Evolutionary conservation across 1,284 basidiomycete genomes (phyloP).

Genomic region (Ganoderma meredithae): DNA sequence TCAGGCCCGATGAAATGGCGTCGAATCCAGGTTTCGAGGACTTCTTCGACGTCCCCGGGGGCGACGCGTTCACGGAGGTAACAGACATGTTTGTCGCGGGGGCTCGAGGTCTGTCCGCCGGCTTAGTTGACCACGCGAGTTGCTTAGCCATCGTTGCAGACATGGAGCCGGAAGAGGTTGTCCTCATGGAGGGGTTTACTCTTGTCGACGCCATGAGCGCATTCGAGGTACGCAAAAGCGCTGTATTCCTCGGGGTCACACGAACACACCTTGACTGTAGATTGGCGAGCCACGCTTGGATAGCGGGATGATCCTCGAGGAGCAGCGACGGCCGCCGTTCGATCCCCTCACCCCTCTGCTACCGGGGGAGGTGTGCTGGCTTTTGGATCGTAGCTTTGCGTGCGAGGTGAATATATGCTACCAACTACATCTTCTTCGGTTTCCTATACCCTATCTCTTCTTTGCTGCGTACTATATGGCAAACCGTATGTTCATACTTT

Average conservation of each 20-base stretch:
- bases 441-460: slow-evolving; percentile 14
- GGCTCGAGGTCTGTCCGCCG: slow-evolving; percentile 18
- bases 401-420: slow-evolving; percentile 71
- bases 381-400: slow-evolving; percentile 81
- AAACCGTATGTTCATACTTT: slow-evolving; percentile 27
- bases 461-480: not conserved
- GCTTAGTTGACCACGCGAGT: not conserved
- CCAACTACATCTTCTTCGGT: slow-evolving; percentile 11
- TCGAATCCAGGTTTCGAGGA: slow-evolving; percentile 33
- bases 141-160: slow-evolving; percentile 48
- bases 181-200: slow-evolving; percentile 76
- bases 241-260: slow-evolving; percentile 21
- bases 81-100: slow-evolving; percentile 62
- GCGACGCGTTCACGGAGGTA: slow-evolving; percentile 65
- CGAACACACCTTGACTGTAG: slow-evolving; percentile 47
- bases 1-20: slow-evolving; percentile 16
- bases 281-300: slow-evolving; percentile 93
- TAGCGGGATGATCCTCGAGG: slow-evolving; percentile 71
- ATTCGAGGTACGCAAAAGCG: slow-evolving; percentile 66
- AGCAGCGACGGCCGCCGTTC: slow-evolving; percentile 58
- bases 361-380: slow-evolving; percentile 85
- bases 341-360: slow-evolving; percentile 70
- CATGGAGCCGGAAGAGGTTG: slow-evolving; percentile 67
- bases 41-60: slow-evolving; percentile 54
- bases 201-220: slow-evolving; percentile 91